Conservation (phyloP, 2,329 filamentous ascomycete genomes). For the Mycosphaerelloides madeirae region DNA sequence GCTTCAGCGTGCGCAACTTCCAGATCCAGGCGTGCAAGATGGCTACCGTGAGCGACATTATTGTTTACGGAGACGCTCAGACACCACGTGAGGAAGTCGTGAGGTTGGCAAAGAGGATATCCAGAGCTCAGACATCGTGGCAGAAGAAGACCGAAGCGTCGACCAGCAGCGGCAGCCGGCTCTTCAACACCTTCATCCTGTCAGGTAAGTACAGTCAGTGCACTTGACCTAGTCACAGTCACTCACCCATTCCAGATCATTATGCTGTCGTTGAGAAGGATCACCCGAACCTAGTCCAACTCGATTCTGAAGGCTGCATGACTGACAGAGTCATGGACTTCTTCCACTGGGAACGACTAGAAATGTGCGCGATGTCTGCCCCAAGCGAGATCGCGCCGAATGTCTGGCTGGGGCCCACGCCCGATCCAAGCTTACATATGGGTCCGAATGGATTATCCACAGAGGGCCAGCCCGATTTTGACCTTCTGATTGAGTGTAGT, state of each 20-base stretch:
- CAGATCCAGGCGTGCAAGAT: conserved; percentile 91
- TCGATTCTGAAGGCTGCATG: conserved; percentile 65
- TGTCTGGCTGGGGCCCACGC: conserved; percentile 85
- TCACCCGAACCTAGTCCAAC: conserved; percentile 66
- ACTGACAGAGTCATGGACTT: conserved; percentile 83
- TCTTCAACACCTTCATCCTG: conserved; percentile 82
- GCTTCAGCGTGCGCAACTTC: conserved; percentile 94
- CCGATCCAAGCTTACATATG: conserved; percentile 56
- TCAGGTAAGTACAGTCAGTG: conserved; percentile 43
- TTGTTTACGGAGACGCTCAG: conserved; percentile 78
- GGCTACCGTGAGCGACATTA: conserved; percentile 82
- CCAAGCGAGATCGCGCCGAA: conserved; percentile 85
- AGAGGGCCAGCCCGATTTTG: conserved; percentile 52
- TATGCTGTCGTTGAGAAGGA: conserved; percentile 69
- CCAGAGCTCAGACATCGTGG: conserved; percentile 73
- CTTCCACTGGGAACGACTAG: conserved; percentile 77
- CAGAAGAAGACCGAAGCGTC: conserved; percentile 58
- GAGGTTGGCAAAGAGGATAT: conserved; percentile 60
- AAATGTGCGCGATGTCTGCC: conserved; percentile 92
- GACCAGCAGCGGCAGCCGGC: conserved; percentile 36
- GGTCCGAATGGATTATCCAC: conserved; percentile 25
- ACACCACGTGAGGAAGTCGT: conserved; percentile 59
- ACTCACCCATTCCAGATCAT: conserved; percentile 47
- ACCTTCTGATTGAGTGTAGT: conserved; percentile 82
- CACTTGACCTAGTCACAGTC: conserved; percentile 10